A percentile compares a stretch with the other conserved stretches of the same genome.
Conservation (phyloP, 1,284 basidiomycete species). For the Tylopilus orsonianus region DNA sequence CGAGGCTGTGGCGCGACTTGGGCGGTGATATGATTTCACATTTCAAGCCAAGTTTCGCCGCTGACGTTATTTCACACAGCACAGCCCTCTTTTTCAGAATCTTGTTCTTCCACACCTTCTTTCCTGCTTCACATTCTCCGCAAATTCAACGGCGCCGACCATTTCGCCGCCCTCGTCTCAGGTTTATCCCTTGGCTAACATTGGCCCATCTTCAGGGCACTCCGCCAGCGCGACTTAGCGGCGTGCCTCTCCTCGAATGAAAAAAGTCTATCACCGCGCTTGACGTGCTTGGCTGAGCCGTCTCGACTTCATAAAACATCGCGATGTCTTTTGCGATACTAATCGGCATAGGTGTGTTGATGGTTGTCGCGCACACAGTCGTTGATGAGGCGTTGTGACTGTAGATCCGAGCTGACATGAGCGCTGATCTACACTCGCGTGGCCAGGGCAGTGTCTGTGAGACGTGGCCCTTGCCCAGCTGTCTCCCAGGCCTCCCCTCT, state of each 20-base stretch:
- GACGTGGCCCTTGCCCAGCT: background rate
- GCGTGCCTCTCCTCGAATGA: too few species aligned
- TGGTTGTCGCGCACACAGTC: slow-evolving; percentile 2
- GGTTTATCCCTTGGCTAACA: background rate
- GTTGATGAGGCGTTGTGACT: background rate
- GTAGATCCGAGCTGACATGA: slow-evolving; percentile 11
- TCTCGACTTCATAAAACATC: background rate
- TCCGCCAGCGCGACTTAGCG: background rate
- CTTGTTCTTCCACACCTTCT: background rate
- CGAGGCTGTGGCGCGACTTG: background rate
- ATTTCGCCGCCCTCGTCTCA: slow-evolving; percentile 1
- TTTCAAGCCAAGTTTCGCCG: too few species aligned
- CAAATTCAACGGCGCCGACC: slow-evolving; percentile 22
- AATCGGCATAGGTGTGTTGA: slow-evolving; percentile 2
- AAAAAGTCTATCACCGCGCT: too few species aligned
- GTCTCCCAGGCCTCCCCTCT: too few species aligned
- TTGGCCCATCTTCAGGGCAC: too few species aligned
- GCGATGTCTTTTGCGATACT: slow-evolving; percentile 4
- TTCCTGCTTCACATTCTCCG: slow-evolving; percentile 1
- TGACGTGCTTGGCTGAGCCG: too few species aligned
- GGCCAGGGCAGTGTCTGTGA: slow-evolving; percentile 2
- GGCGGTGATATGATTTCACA: too few species aligned
- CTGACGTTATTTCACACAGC: background rate
- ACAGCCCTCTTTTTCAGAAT: too few species aligned
- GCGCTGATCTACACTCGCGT: slow-evolving; percentile 16